Base-by-base conservation (phyloP, 768 basidiomycete species). In the Podaxis mareebaensis region DNA sequence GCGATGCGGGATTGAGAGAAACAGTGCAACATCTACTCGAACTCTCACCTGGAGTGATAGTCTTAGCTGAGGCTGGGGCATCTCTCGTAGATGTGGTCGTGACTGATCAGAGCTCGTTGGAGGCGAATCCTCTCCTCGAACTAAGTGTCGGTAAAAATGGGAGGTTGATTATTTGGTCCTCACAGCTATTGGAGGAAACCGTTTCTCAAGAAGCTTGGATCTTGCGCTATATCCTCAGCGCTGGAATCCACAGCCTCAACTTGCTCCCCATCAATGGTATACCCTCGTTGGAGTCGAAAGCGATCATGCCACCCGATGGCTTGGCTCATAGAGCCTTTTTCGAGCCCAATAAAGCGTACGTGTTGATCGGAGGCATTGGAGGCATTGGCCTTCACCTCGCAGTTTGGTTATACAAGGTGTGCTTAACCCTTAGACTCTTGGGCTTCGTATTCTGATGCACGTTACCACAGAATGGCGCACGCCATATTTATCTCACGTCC, bases 351-450 rank as follows among this genome's bases (percentile, higher is more conserved):
- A 77, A 78, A 63, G 62, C 70, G 15, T 79, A 81, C 59, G 33
- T 80, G 4, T 68, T 79, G 5, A 48, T 80, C 10, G 79, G 78
- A n/a, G 79, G 78, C 10, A 73, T 79, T 33, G 77, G 79, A 2
- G 71, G 71, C 8, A 63, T 81, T 10, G 79, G 79, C 1, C 53
- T 74, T 13, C 74, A 77, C 24, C 63, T 78, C 22, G 78, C 79
- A 7, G 53, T 76, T 20, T 80, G 75, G 73, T 76, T 81, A 76
- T 80, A 80, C 64, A 58, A 75, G 69, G 79, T 79, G 58, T 6
- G 73, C 67, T 3, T 10, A 53, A 17, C 53, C 40, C 15, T 36
- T 11, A 17, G 60, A 24, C 24, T 3, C 12, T 39, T 49, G 13
- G 10, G 4, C 49, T 17, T 28, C 30, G 36, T 60, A 42, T 56